Evolutionary conservation across 768 basidiomycete species (phyloP), one percentile per base, ranked within the genome.

Genomic region (Hygrocybe coccinea): DNA sequence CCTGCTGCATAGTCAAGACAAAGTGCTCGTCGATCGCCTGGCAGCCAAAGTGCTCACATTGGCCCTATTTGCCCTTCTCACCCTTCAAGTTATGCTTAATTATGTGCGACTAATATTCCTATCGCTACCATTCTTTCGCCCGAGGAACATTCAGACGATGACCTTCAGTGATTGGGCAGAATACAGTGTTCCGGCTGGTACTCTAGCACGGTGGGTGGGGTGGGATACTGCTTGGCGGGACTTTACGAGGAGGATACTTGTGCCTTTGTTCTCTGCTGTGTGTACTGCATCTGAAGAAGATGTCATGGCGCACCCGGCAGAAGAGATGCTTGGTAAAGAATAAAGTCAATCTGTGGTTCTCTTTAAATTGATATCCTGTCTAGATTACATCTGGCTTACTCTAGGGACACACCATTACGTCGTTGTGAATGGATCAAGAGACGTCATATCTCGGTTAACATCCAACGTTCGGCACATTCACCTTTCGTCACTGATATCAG

Each of bases 371-470:
- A 14, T 19, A 35, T 25, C 29, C 46, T n/a, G 12, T 19, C 14
- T 54, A 87, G 86, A 89, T 64, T 91, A 89, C 67, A 75, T 87
- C 54, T 85, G 83, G 76, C 68, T 82, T 5, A 88, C 86, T 0
- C 64, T 89, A 14, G 79, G 81, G 19, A 84, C 85, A 0, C 75
- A 80, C 49, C 89, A 91, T 64, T 91, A 87, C 63, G 79, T 85
- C 2, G 80, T 85, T 2, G 61, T 66, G 9, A 71, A 79, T 56
- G 86, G 87, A 11, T 80, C 85, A 2, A 77, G 77, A 21, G 79
- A 83, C 36, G 83, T 84, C 41, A 82, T 86, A 6, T 56, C 67
- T 2, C 73, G 72, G n/a, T 69, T 88, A n/a, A 73, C 76, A 17
- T 51, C 67, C 8, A 64, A 67, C n/a, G 56, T 84, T 9, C 65